These are phyloP conservation scores for Geoglossum glabrum DNA, from an alignment of 495 filamentous ascomycete species.

Conservation along the genomic window DNA sequence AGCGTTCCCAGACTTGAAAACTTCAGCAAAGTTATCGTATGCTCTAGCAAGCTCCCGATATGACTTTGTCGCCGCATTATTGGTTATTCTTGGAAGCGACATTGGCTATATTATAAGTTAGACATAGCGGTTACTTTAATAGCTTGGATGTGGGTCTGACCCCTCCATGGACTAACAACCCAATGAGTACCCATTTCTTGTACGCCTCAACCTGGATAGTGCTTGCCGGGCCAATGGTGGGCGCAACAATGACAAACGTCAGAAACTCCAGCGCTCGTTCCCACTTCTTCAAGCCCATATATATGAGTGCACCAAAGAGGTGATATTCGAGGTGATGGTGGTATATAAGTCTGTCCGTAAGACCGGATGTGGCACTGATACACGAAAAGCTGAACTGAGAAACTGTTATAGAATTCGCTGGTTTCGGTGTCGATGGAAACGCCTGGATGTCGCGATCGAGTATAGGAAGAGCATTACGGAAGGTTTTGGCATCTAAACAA, in stretches of 20 bases:
- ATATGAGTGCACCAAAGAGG: slow-evolving; percentile 55
- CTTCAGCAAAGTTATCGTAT: slow-evolving; percentile 46
- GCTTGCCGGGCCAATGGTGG: slow-evolving; percentile 36
- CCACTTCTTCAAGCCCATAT: slow-evolving; percentile 54
- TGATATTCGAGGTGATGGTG: slow-evolving; percentile 57
- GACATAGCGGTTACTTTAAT: too few species aligned
- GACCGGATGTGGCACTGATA: slow-evolving; percentile 17
- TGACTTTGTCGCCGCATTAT: slow-evolving; percentile 28
- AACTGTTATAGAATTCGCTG: slow-evolving; percentile 8
- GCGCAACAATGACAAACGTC: slow-evolving; percentile 44
- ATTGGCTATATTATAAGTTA: slow-evolving; percentile 15
- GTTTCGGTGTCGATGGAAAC: slow-evolving; percentile 28
- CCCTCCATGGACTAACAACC: slow-evolving; percentile 50
- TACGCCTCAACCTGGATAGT: slow-evolving; percentile 76
- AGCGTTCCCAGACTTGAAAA: slow-evolving; percentile 42
- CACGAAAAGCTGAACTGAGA: slow-evolving; percentile 5
- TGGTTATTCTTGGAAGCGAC: slow-evolving; percentile 24
- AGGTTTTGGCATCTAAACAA: slow-evolving; percentile 35
- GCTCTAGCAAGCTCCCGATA: slow-evolving; percentile 42
- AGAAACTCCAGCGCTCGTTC: slow-evolving; percentile 48
- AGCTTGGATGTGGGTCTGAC: too few species aligned
- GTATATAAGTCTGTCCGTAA: slow-evolving; percentile 35
- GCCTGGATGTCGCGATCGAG: slow-evolving; percentile 47
- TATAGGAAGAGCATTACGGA: slow-evolving; percentile 36
- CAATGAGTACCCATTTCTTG: slow-evolving; percentile 80